phyloP scores from a whole-genome alignment of 805 yeast species.

The Kuraishia cidri region DNA sequence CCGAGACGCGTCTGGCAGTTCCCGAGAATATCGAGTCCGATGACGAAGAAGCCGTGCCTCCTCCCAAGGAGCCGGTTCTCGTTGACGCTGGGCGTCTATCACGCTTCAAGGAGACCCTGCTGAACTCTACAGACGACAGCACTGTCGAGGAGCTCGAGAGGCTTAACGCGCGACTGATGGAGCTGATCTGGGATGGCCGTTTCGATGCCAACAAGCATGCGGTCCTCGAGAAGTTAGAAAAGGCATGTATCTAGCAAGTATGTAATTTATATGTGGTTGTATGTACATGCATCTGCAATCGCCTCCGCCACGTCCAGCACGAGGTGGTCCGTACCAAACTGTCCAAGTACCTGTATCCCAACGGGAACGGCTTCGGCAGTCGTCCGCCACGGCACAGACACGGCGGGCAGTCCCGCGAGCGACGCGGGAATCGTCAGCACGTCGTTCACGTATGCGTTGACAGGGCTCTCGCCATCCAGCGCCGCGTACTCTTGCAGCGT shows the following conservation, averaged over 20 bases:
- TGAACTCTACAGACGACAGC: constrained; percentile 24
- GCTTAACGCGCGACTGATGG: constrained; percentile 61
- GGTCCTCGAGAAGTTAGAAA: constrained; percentile 16
- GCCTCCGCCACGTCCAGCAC: neutral
- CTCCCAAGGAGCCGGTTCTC: constrained; percentile 8
- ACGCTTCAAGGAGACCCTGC: constrained; percentile 21
- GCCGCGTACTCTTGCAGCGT: constrained; percentile 32
- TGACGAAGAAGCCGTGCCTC: neutral
- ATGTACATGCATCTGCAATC: neutral
- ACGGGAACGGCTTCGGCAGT: constrained; percentile 22
- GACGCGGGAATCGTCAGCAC: constrained; percentile 86
- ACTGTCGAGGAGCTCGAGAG: constrained; percentile 52
- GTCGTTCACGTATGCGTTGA: constrained; percentile 71
- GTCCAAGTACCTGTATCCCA: constrained; percentile 82
- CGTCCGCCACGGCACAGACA: constrained; percentile 55
- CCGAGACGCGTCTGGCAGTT: neutral
- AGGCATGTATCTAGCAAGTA: neutral
- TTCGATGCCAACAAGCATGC: constrained; percentile 32
- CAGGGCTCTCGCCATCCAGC: constrained; percentile 23
- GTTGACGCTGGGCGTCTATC: constrained; percentile 23
- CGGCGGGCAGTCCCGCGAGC: constrained; percentile 83
- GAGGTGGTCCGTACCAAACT: constrained; percentile 67
- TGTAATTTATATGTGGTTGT: neutral
- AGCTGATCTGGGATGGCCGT: constrained; percentile 64
- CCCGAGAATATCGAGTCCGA: neutral